phyloP scores from a whole-genome alignment of 106 monocot genomes.

The Dendrobium nobile region DNA sequence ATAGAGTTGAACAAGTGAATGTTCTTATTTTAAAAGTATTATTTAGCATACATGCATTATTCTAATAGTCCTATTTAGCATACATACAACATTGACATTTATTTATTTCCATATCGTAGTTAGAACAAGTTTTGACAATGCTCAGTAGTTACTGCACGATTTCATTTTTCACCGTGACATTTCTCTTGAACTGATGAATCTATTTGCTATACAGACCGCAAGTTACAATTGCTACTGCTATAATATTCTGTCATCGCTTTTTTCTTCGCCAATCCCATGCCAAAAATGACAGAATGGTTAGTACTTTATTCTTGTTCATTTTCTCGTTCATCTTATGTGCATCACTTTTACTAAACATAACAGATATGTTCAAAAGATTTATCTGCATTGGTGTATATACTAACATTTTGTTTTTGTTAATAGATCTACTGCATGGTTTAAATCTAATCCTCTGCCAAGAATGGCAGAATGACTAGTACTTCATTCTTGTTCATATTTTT shows the following conservation, averaged over 20 bases:
- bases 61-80: background rate
- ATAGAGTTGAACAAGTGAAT: background rate
- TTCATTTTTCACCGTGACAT: background rate
- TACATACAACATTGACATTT: background rate
- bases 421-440: no score
- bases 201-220: constrained; percentile 28
- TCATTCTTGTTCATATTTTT: no score
- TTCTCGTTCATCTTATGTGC: no score
- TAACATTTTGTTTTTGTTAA: no score
- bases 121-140: background rate
- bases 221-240: constrained; percentile 47
- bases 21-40: background rate
- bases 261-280: constrained; percentile 54
- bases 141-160: background rate
- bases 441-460: no score
- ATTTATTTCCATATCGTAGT: background rate
- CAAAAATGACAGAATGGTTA: constrained; percentile 45
- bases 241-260: constrained; percentile 48
- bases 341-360: no score
- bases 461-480: no score
- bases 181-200: background rate
- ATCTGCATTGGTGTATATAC: no score
- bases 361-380: no score
- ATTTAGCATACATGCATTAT: background rate
- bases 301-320: background rate